Conservation (phyloP, 768 basidiomycete species). For the Naematelia encephala region DNA sequence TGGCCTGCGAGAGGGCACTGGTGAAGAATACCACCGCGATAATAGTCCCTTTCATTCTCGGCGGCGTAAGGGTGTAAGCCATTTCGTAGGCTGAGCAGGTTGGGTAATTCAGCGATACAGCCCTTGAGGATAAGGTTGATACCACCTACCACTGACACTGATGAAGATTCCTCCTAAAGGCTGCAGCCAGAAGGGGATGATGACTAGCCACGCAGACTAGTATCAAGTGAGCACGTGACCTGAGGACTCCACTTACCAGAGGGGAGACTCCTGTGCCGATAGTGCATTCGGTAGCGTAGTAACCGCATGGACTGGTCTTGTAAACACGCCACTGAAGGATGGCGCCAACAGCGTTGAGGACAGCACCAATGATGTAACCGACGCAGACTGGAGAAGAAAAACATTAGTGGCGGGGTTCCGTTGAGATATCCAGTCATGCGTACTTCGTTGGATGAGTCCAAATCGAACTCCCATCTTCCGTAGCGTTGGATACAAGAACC, state of each 20-base stretch:
- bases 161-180: conserved; percentile 42
- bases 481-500: conserved; percentile 35
- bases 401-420: neutral
- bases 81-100: conserved; percentile 38
- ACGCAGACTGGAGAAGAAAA: no score
- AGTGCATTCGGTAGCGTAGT: conserved; percentile 13
- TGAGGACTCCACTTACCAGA: neutral
- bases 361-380: conserved; percentile 15
- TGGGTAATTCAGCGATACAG: neutral
- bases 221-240: no score
- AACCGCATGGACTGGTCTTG: conserved; percentile 34
- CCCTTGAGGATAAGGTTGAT: neutral
- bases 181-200: conserved; percentile 38
- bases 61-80: conserved; percentile 40
- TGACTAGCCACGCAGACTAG: conserved; percentile 35
- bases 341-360: conserved; percentile 36
- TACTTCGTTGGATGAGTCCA: conserved; percentile 15
- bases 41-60: conserved; percentile 40
- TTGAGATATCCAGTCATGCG: neutral
- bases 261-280: conserved; percentile 1
- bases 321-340: conserved; percentile 42
- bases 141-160: conserved; percentile 19
- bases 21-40: conserved; percentile 39
- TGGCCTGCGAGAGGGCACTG: conserved; percentile 36
- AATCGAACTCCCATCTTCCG: conserved; percentile 22